These are phyloP conservation scores for Phaffia rhodozyma DNA, from an alignment of 1,284 basidiomycete genomes.

Conservation along the genomic window DNA sequence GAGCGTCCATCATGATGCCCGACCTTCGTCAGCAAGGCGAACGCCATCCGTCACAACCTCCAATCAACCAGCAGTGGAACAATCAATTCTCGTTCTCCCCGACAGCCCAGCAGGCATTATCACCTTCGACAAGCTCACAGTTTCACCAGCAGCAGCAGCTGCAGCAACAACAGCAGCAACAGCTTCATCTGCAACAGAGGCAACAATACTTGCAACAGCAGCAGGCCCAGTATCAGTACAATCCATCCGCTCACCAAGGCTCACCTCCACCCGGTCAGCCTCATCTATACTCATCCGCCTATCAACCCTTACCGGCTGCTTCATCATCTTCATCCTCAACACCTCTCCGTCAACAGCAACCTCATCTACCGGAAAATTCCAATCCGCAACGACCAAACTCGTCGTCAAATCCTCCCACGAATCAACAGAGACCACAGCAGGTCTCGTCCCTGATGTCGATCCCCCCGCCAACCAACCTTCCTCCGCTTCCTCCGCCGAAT, in stretches of 20 bases:
- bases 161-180: not conserved
- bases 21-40: too few relatives aligned
- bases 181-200: not conserved
- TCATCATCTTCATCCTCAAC: not conserved
- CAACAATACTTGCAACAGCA: slow-evolving; percentile 4
- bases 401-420: not conserved
- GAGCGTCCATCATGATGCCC: too few relatives aligned
- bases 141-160: not conserved
- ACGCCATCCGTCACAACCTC: too few relatives aligned
- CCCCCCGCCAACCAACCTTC: too few relatives aligned
- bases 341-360: not conserved
- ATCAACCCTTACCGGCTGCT: not conserved
- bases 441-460: too few relatives aligned
- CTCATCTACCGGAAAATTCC: not conserved
- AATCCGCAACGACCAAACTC: not conserved
- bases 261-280: not conserved
- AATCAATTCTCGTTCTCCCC: too few relatives aligned
- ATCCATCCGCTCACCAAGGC: not conserved
- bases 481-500: not conserved
- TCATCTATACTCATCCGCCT: not conserved
- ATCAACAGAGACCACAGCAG: not conserved
- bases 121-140: not conserved
- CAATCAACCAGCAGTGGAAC: too few relatives aligned
- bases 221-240: not conserved
- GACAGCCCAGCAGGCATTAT: too few relatives aligned